Base-by-base conservation (phyloP, 2,329 filamentous ascomycete species). In the Ophiostoma perfectum region DNA sequence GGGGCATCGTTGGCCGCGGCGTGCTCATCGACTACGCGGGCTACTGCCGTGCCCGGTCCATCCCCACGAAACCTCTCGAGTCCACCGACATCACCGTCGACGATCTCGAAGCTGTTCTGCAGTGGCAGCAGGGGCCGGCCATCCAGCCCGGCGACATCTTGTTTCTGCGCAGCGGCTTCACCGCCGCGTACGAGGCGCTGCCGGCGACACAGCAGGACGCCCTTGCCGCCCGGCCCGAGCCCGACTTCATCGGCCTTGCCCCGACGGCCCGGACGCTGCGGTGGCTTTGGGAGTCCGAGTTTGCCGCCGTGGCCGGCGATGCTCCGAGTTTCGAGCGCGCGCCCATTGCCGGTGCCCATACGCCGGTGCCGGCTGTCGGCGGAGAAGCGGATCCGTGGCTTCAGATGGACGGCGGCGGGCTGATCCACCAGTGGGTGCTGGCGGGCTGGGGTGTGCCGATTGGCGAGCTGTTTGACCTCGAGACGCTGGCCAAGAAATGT, bases 401-500 rank as follows among this genome's bases (percentile, higher is more conserved):
- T 11, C 69, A 42, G 16, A 70, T 78, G 70, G 58, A 78, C 75
- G 12, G 71, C 42, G 71, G 70, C 67, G 72, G 70, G 11, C 67
- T 70, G 71, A 63, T 73, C 44, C 79, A 80, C 71, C 74, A 80
- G 71, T 82, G 78, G 76, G 70, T 82, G 11, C 74, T 83, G 0
- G 81, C 79, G 0, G 81, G 81, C 0, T 85, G 82, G 82, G 83
- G 83, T 0, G 77, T 83, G 77, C 80, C 81, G 0, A 81, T 83
- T 49, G 81, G 82, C 0, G 82, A 84, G 73, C 72, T 83, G 64
- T 83, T 83, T 69, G 78, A 83, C 66, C 70, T 83, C 12, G 80
- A 82, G 64, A 73, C 69, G 3, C 69, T 83, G 55, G 74, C 75
- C 0, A 66, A 70, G 16, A 76, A 77, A 41, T 81, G 80, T 41